These are phyloP conservation scores for Lunularia cruciata DNA, from an alignment of 225 moss, liverwort and hornwort species.

Conservation along the genomic window DNA sequence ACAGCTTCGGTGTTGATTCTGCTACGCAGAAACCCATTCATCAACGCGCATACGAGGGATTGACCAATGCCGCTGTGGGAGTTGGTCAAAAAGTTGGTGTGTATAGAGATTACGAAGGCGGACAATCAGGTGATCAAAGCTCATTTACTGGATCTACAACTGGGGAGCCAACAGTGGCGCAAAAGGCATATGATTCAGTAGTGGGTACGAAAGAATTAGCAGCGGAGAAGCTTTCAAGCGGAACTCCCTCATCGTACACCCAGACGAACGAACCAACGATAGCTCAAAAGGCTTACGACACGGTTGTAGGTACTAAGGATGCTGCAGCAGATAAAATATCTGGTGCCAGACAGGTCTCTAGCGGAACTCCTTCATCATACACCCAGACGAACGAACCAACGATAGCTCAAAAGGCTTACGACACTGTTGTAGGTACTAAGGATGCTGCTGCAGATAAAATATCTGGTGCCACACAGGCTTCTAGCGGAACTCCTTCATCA, in stretches of 20 bases:
- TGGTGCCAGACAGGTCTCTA: neutral
- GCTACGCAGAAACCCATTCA: conserved; percentile 19
- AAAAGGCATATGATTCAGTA: conserved; percentile 3
- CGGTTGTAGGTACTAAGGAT: neutral
- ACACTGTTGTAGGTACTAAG: neutral
- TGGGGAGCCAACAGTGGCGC: neutral
- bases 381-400: neutral
- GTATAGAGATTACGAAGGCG: neutral
- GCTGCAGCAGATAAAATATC: neutral
- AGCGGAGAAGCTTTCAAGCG: neutral
- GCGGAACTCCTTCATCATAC: neutral
- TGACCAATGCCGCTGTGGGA: conserved; percentile 16
- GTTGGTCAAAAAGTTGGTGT: conserved; percentile 18
- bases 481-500: neutral
- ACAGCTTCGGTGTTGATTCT: too few species aligned
- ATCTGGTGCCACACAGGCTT: neutral
- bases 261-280: neutral
- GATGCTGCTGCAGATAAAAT: neutral
- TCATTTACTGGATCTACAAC: neutral
- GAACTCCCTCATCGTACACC: too few species aligned
- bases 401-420: neutral
- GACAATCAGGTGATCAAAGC: neutral
- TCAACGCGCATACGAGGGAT: conserved; percentile 23
- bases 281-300: conserved; percentile 4
- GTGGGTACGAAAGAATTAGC: neutral